Evolutionary conservation across 805 yeast genomes (phyloP).

Genomic region (Diddensiella transvaalensis): DNA sequence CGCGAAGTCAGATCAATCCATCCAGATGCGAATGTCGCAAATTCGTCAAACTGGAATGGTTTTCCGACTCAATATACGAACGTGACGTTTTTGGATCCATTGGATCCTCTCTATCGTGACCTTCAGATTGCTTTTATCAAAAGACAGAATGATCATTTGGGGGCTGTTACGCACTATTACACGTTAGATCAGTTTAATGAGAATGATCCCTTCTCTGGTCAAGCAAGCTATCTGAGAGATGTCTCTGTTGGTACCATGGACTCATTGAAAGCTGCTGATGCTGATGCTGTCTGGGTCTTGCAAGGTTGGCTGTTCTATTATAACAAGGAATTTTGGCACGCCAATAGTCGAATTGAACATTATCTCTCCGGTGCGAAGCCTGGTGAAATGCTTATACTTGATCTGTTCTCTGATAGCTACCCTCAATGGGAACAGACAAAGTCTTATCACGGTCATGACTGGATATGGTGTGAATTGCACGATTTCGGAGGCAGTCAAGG

Average conservation of each 20-base stretch:
- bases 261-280: constrained; percentile 5
- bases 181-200: constrained; percentile 21
- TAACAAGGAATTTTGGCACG: constrained; percentile 13
- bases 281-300: constrained; percentile 16
- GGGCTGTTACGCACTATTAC: constrained; percentile 13
- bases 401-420: constrained; percentile 15
- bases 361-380: constrained; percentile 15
- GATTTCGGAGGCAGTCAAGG: constrained; percentile 17
- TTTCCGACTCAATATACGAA: constrained; percentile 14
- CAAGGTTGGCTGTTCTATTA: constrained; percentile 19
- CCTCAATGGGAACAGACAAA: constrained; percentile 15
- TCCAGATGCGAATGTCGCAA: constrained; percentile 14
- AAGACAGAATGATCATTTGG: constrained; percentile 8
- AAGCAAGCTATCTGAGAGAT: constrained; percentile 10
- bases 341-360: constrained; percentile 9
- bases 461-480: constrained; percentile 19
- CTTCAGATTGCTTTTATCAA: constrained; percentile 13
- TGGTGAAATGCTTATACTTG: constrained; percentile 15
- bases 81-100: constrained; percentile 17
- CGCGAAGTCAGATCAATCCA: constrained; percentile 3
- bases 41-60: constrained; percentile 11
- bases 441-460: constrained; percentile 16
- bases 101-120: constrained; percentile 14
- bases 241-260: constrained; percentile 10
- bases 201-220: constrained; percentile 15